Evolutionary conservation across 2,329 filamentous ascomycete genomes (phyloP).

Genomic region (Penicillium freii): DNA sequence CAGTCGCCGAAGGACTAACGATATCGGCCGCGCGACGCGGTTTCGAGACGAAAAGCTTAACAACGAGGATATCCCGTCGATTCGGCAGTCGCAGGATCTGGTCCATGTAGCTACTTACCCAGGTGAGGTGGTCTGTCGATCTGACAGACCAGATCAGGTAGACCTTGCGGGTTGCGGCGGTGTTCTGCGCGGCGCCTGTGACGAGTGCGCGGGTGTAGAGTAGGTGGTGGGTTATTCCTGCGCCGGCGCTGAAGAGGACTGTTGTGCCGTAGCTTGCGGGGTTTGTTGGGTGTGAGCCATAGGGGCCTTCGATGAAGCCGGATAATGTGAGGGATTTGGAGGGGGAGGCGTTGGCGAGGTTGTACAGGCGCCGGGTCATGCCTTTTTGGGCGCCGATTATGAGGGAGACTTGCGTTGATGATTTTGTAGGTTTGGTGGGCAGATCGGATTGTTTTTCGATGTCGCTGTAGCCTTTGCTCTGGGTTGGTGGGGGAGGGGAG

Average conservation of each 20-base stretch:
- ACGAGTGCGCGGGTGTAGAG: constrained; percentile 61
- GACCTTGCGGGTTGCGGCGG: constrained; percentile 58
- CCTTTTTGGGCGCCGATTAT: constrained; percentile 62
- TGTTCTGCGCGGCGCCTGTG: constrained; percentile 50
- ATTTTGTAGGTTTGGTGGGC: constrained; percentile 15
- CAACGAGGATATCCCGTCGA: constrained; percentile 57
- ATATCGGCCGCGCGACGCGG: constrained; percentile 56
- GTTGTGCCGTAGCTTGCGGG: constrained; percentile 62
- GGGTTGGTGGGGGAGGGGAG: constrained; percentile 10
- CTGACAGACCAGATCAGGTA: constrained; percentile 64
- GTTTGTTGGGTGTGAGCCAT: constrained; percentile 57
- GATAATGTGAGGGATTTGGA: constrained; percentile 51
- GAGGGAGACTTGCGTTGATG: constrained; percentile 50
- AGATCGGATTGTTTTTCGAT: constrained; percentile 36
- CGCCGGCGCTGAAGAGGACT: constrained; percentile 64
- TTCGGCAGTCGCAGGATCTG: constrained; percentile 59
- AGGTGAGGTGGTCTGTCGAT: constrained; percentile 59
- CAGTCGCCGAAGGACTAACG: constrained; percentile 54
- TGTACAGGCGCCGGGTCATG: constrained; percentile 61
- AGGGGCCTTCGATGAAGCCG: constrained; percentile 63
- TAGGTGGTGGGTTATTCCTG: constrained; percentile 66
- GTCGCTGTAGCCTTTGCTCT: constrained; percentile 18
- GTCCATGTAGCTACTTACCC: constrained; percentile 67
- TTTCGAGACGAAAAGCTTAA: constrained; percentile 63
- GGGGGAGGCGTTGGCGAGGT: constrained; percentile 52